phyloP scores from a whole-genome alignment of 192 early-diverging fungal genomes.

The Borealophlyctis nickersoniae region DNA sequence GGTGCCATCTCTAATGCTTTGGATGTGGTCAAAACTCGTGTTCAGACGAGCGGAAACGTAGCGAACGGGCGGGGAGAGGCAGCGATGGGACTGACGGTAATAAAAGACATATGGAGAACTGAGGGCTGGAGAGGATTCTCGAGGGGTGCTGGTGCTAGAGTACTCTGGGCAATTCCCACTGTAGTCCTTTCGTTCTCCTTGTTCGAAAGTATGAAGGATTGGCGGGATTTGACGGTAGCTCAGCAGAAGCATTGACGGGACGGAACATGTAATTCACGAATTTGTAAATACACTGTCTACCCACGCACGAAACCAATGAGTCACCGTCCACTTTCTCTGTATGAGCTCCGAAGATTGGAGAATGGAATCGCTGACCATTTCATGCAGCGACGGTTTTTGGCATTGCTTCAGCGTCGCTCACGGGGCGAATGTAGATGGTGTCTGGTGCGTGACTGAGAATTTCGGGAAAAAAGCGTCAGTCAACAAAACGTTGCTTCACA shows the following conservation, averaged over 20 bases:
- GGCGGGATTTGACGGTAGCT: slow-evolving; percentile 15
- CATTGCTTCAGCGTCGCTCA: slow-evolving; percentile 60
- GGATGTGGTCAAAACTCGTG: slow-evolving; percentile 81
- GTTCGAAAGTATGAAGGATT: slow-evolving; percentile 67
- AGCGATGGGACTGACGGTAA: slow-evolving; percentile 16
- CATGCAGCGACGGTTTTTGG: slow-evolving; percentile 40
- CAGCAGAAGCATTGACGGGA: no score
- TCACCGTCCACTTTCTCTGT: no score
- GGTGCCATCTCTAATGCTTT: slow-evolving; percentile 62
- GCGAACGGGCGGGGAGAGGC: slow-evolving; percentile 22
- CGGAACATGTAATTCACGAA: no score
- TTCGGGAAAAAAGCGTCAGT: neutral
- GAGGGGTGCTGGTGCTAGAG: slow-evolving; percentile 61
- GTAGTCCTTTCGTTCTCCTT: slow-evolving; percentile 70
- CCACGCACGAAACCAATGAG: no score
- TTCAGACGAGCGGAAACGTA: slow-evolving; percentile 45
- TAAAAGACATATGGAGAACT: slow-evolving; percentile 30
- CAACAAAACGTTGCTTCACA: neutral
- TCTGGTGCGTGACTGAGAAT: slow-evolving; percentile 40
- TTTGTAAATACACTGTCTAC: no score
- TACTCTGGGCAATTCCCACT: slow-evolving; percentile 67
- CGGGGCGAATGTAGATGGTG: slow-evolving; percentile 66
- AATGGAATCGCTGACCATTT: no score
- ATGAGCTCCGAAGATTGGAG: no score
- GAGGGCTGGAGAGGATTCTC: slow-evolving; percentile 64